Evolutionary conservation across 768 basidiomycete species (phyloP).

Genomic region (Rickenella mellea): DNA sequence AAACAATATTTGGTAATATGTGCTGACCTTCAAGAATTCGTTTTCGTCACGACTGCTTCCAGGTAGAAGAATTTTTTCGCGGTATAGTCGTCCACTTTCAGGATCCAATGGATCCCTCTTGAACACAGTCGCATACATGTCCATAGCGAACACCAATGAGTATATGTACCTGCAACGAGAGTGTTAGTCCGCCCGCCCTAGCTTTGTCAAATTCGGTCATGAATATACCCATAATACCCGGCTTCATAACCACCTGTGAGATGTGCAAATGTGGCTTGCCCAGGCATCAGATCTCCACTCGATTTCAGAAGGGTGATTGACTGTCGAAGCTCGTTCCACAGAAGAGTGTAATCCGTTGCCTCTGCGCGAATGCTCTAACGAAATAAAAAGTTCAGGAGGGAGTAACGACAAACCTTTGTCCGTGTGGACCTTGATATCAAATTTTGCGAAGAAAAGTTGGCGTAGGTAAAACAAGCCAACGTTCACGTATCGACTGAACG

Average conservation of each 20-base stretch:
- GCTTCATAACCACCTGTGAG: conserved; percentile 68
- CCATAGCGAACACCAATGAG: conserved; percentile 52
- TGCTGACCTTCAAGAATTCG: conserved; percentile 54
- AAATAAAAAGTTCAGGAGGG: not conserved
- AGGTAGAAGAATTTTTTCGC: conserved; percentile 62
- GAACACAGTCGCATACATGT: conserved; percentile 71
- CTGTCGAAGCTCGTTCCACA: conserved; percentile 73
- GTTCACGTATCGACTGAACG: conserved; percentile 52
- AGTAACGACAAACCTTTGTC: conserved; percentile 39
- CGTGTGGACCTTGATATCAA: conserved; percentile 68
- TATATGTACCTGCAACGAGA: conserved; percentile 54
- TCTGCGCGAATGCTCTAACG: conserved; percentile 26
- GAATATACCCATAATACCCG: conserved; percentile 59
- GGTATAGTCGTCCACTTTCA: conserved; percentile 54
- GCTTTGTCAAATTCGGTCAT: not conserved
- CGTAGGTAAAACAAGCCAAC: conserved; percentile 75
- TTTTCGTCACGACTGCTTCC: conserved; percentile 77
- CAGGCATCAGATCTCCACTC: conserved; percentile 46
- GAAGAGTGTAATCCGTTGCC: conserved; percentile 56
- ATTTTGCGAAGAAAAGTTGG: conserved; percentile 79
- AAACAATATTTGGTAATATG: not conserved
- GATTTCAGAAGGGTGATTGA: conserved; percentile 56
- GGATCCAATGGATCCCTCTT: conserved; percentile 69
- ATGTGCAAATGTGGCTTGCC: conserved; percentile 71
- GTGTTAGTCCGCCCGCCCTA: not conserved